Evolutionary conservation across 768 basidiomycete genomes (phyloP), one percentile per base, ranked within the genome.

Genomic region (Trametes punicea): DNA sequence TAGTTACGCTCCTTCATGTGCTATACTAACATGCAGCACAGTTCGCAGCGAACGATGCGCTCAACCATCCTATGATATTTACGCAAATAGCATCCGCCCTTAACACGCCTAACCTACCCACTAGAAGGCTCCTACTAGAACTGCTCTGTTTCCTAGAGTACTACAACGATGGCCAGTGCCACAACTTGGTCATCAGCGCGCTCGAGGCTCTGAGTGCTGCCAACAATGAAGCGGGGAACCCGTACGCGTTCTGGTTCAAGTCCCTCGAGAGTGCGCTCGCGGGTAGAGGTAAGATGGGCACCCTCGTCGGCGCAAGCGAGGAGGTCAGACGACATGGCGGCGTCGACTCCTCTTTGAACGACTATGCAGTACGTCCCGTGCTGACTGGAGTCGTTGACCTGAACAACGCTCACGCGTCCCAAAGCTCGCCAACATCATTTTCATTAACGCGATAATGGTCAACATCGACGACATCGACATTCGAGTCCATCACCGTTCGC

Each of bases 231-330:
- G 81, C 81, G 44, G 81, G 81, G 46, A 73, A 76, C 13, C 75
- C 76, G 20, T 98, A 92, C 68, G 85, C 85, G 59, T 93, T 83
- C 64, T 98, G 93, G 95, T 90, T 98, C 67, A 87, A 84, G 62
- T 87, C 85, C 0, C 74, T 96, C 60, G 88, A 93, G 62, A 72
- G 74, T 25, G 82, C 82, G 2, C 77, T 98, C 16, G 80, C 84
- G 44, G 95, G 94, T 2, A 76, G 93, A 53, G 96, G 96, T 1
- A 88, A 86, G 69, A 94, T 98, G 92, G 96, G 96, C 1, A 97
- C 90, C 67, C 71, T 90, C 36, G 96, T 99, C 7, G 97, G 97
- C 0, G 93, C 93, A 21, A 96, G 94, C 63, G 91, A 95, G 13
- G 94, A 98, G 62, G 81, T 95, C 52, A 81, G 80, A 70, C 84